These are phyloP conservation scores for Rhazya stricta DNA, from an alignment of 257 asterid genomes.

Conservation along the genomic window DNA sequence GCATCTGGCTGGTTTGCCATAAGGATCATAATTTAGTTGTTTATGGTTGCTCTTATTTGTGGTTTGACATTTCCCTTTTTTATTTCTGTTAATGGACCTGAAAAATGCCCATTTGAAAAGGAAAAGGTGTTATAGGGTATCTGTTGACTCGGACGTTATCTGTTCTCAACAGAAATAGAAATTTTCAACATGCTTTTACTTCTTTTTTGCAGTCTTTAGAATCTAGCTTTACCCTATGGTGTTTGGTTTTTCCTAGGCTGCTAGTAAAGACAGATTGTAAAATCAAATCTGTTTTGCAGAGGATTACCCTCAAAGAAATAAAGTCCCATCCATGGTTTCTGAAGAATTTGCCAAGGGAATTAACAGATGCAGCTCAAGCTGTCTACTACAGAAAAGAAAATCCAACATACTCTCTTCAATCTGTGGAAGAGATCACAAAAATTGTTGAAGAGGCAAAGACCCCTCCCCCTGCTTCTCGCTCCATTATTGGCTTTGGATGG, in stretches of 20 bases:
- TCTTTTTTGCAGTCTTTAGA: not conserved
- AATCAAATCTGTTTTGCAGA: slow-evolving; percentile 32
- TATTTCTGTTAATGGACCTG: not conserved
- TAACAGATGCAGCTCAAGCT: slow-evolving; percentile 66
- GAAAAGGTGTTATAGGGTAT: not conserved
- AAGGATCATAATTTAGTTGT: not conserved
- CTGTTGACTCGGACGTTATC: not conserved
- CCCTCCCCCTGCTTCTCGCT: slow-evolving; percentile 54
- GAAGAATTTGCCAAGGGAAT: slow-evolving; percentile 74
- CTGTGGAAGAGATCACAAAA: slow-evolving; percentile 61
- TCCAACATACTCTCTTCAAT: slow-evolving; percentile 62
- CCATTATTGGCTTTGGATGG: slow-evolving; percentile 68
- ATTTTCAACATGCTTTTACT: not conserved
- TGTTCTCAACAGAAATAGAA: not conserved
- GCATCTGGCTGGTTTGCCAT: slow-evolving; percentile 3
- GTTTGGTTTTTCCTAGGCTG: not conserved
- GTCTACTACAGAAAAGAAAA: slow-evolving; percentile 53
- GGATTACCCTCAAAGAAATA: slow-evolving; percentile 58
- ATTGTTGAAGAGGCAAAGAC: slow-evolving; percentile 69
- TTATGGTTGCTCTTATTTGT: not conserved
- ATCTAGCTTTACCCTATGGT: not conserved
- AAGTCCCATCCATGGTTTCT: slow-evolving; percentile 78
- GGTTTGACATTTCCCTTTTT: not conserved
- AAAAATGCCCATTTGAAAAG: not conserved
- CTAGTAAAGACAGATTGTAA: not conserved